Base-by-base conservation (phyloP, 192 early-diverging fungal genomes). In the Kickxella alabastrina region DNA sequence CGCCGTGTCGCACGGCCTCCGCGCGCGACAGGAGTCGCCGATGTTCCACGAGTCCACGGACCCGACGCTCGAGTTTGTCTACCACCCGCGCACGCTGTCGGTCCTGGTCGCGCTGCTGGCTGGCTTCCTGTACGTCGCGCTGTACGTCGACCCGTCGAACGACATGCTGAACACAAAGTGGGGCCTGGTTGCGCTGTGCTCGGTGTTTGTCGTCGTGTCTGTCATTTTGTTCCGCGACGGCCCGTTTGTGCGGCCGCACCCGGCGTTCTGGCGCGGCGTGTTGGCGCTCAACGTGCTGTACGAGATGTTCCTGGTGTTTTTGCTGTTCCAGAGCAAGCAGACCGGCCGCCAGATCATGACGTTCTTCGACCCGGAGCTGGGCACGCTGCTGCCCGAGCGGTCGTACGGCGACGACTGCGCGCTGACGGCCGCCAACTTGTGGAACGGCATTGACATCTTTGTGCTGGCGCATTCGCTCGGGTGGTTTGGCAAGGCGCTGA, bases 401-500 rank as follows among this genome's bases (percentile, higher is more conserved):
- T 89, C 85, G 37, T 98, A 98, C 68, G 93, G 90, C 32, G 92
- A 89, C 19, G 74, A 83, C 52, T 98, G 95, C 64, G 89, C 85
- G 17, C 67, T 93, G 35, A 91, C 90, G 10, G 76, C 62, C 55
- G 68, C 81, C 14, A 90, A 88, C 43, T 32, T 97, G 17, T 66
- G 88, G 82, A 71, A 80, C 53, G 89, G 92, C 77, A 80, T 95
- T 45, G 95, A 98, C 65, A 84, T 92, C 24, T 98, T 98, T 73
- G 92, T 95, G 19, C 27, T 94, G 48, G 93, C 92, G 3, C 95
- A 98, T 72, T 79, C 88, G 26, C 48, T 93, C 24, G 95, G 95
- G 18, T 98, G 95, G 95, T 94, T 90, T 56, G 86, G 82, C 48
- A 95, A 95, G 73, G 87, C 92, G 6, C 66, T 98, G 21, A 89